Conservation (phyloP, 306 rosid species). For the Prunus fruticosa region DNA sequence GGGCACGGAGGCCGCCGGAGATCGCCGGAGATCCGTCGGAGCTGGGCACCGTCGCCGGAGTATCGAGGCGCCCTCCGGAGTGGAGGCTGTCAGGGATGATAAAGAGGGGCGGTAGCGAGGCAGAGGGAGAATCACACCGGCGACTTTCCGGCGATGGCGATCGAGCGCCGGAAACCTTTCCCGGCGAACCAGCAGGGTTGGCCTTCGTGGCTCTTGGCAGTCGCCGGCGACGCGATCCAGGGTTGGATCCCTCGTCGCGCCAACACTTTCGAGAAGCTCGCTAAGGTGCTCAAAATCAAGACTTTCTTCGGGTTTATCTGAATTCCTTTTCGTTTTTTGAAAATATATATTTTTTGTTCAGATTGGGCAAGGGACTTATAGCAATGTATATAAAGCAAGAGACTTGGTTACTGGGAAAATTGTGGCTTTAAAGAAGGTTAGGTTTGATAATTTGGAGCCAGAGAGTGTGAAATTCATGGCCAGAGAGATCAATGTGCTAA, state of each 20-base stretch:
- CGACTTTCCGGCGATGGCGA: conserved; percentile 46
- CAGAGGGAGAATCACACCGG: conserved; percentile 37
- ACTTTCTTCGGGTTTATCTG: conserved; percentile 8
- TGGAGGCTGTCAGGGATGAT: conserved; percentile 17
- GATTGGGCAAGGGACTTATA: conserved; percentile 99
- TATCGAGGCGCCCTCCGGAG: conserved; percentile 16
- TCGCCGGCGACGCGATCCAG: conserved; percentile 86
- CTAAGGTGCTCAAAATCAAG: conserved; percentile 47
- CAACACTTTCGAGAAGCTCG: conserved; percentile 86
- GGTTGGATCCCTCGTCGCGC: conserved; percentile 98
- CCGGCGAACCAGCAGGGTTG: conserved; percentile 65
- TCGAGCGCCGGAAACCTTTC: conserved; percentile 53
- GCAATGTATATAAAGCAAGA: conserved; percentile 95
- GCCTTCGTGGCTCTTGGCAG: conserved; percentile 92
- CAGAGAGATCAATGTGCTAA: conserved; percentile 83
- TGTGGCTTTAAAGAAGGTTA: conserved; percentile 91
- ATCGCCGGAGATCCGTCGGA: conserved; percentile 9
- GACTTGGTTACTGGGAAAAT: conserved; percentile 73
- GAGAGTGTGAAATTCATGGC: conserved; percentile 99
- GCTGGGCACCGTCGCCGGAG: conserved; percentile 34
- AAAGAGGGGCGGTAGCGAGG: conserved; percentile 20
- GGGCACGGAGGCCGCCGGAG: conserved; percentile 38
- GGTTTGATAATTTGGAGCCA: conserved; percentile 92
- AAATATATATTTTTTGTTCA: conserved; percentile 19
- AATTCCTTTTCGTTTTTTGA: not conserved